A percentile compares a stretch with the other conserved stretches of the same genome.
Conservation (phyloP, 2,329 filamentous ascomycete species). For the Erysiphe neolycopersici region DNA sequence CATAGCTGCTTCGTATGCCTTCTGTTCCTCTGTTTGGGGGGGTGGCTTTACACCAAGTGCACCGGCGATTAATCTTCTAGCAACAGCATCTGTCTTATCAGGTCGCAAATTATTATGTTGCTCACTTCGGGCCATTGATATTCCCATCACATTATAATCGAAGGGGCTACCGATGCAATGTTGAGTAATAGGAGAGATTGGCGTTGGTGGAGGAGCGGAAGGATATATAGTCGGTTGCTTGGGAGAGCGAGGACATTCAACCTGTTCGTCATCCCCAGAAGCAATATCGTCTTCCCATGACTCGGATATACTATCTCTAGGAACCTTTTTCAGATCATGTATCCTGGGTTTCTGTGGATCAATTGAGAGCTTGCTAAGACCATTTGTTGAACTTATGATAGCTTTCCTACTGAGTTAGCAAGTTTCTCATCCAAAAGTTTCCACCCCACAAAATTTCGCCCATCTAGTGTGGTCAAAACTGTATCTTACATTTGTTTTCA, state of each 20-base stretch:
- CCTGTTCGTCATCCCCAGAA: slow-evolving; percentile 11
- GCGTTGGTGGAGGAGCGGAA: slow-evolving; percentile 37
- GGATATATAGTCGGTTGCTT: slow-evolving; percentile 14
- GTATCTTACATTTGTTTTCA: too few species aligned
- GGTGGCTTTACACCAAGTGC: slow-evolving; percentile 61
- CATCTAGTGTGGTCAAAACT: too few species aligned
- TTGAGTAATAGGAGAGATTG: slow-evolving; percentile 21
- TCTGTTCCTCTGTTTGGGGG: slow-evolving; percentile 66
- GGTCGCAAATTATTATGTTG: slow-evolving; percentile 23
- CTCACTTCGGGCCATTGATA: slow-evolving; percentile 1
- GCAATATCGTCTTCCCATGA: slow-evolving; percentile 50
- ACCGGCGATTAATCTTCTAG: slow-evolving; percentile 67
- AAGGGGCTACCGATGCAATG: slow-evolving; percentile 7
- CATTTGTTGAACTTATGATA: too few species aligned
- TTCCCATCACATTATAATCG: slow-evolving; percentile 1
- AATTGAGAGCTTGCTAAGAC: slow-evolving; percentile 6
- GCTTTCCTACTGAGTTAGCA: too few species aligned
- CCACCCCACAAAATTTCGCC: too few species aligned
- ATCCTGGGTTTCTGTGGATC: slow-evolving; percentile 7
- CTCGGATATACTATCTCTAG: slow-evolving; percentile 25
- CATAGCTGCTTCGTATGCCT: slow-evolving; percentile 57
- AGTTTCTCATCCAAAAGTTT: too few species aligned
- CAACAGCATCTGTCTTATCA: slow-evolving; percentile 84
- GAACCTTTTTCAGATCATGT: slow-evolving; percentile 9
- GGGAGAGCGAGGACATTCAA: slow-evolving; percentile 8